Evolutionary conservation across 306 rosid genomes (phyloP).

Genomic region (Canavalia gladiata): DNA sequence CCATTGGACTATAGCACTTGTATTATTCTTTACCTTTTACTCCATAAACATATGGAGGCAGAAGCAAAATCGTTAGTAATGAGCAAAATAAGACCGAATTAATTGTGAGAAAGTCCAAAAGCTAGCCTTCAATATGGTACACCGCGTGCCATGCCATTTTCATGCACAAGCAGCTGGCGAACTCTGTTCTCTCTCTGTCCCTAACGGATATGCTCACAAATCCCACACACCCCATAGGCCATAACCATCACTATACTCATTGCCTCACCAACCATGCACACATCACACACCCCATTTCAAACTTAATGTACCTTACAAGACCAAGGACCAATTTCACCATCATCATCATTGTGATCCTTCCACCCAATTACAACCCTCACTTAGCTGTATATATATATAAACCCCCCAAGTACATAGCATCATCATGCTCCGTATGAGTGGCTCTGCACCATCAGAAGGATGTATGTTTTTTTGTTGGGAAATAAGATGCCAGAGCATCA

Average conservation of each 20-base stretch:
- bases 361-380: slow-evolving; percentile 44
- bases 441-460: slow-evolving; percentile 39
- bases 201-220: slow-evolving; percentile 32
- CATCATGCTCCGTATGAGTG: slow-evolving; percentile 45
- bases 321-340: slow-evolving; percentile 52
- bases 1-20: slow-evolving; percentile 45
- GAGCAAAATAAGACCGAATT: not conserved
- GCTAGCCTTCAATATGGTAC: not conserved
- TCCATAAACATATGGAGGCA: slow-evolving; percentile 23
- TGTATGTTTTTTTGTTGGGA: slow-evolving; percentile 51
- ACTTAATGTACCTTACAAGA: slow-evolving; percentile 53
- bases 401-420: slow-evolving; percentile 41
- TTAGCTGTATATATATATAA: not conserved
- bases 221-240: not conserved
- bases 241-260: slow-evolving; percentile 49
- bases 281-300: slow-evolving; percentile 48
- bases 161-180: slow-evolving; percentile 34
- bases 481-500: slow-evolving; percentile 23
- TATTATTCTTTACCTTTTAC: slow-evolving; percentile 24
- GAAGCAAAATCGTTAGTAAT: not conserved
- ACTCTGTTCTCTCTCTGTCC: slow-evolving; percentile 19
- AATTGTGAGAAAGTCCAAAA: slow-evolving; percentile 37
- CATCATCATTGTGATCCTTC: slow-evolving; percentile 44
- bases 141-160: slow-evolving; percentile 51
- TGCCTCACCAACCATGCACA: slow-evolving; percentile 50